Conservation (phyloP, 2,329 filamentous ascomycete genomes). For the Ceratocystis colombiana region DNA sequence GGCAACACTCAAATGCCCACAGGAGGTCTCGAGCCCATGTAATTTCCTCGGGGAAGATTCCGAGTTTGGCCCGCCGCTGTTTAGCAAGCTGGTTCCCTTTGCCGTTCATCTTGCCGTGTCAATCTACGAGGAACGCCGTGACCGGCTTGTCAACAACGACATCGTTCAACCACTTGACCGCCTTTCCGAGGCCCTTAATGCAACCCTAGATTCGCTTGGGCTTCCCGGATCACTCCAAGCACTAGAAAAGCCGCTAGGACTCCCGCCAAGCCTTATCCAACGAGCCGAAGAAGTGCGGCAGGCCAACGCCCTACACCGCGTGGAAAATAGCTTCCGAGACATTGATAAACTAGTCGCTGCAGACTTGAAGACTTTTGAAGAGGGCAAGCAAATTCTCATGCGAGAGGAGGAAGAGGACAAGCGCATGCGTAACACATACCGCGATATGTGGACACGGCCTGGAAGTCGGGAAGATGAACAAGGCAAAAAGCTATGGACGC, state of each 20-base stretch:
- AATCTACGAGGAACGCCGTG: constrained; percentile 85
- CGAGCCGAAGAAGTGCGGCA: constrained; percentile 92
- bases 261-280: constrained; percentile 74
- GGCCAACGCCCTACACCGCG: constrained; percentile 68
- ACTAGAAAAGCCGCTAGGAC: constrained; percentile 81
- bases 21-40: constrained; percentile 70
- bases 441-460: constrained; percentile 69
- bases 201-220: constrained; percentile 69
- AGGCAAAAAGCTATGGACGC: constrained; percentile 59
- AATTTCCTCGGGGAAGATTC: constrained; percentile 69
- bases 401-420: constrained; percentile 79
- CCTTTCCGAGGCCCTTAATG: constrained; percentile 69
- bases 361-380: constrained; percentile 68
- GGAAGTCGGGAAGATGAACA: constrained; percentile 58
- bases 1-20: constrained; percentile 69
- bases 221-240: constrained; percentile 89
- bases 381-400: constrained; percentile 67
- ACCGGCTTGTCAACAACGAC: constrained; percentile 79
- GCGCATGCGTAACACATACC: constrained; percentile 62
- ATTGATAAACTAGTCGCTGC: constrained; percentile 79
- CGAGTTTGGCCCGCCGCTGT: constrained; percentile 74
- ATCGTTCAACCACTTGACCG: constrained; percentile 77
- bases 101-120: constrained; percentile 90
- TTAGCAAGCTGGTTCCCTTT: constrained; percentile 86
- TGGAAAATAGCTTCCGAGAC: constrained; percentile 73